phyloP scores from a whole-genome alignment of 805 yeast species.

The Pichia ethanolica region DNA sequence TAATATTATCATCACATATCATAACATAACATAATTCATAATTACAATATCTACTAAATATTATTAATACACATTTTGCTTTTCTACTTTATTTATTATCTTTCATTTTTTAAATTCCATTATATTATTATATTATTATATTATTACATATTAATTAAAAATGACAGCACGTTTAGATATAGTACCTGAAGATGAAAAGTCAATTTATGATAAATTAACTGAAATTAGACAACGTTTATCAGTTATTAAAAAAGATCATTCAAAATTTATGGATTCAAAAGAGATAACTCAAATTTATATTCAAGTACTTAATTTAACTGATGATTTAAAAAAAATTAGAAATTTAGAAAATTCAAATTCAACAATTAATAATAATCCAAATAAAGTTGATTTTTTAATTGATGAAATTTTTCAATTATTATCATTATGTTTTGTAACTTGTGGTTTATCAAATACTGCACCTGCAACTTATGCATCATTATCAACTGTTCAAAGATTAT shows the following conservation, averaged over 20 bases:
- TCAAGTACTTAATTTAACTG: conserved; percentile 45
- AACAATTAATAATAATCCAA: conserved; percentile 26
- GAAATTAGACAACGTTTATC: conserved; percentile 38
- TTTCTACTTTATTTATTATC: no score
- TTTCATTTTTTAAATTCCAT: no score
- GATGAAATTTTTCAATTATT: conserved; percentile 89
- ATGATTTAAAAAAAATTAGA: conserved; percentile 47
- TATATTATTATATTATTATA: no score
- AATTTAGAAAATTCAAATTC: background rate
- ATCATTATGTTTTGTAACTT: conserved; percentile 81
- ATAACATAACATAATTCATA: no score
- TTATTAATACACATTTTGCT: no score
- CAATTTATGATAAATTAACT: conserved; percentile 33
- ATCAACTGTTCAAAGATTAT: conserved; percentile 74
- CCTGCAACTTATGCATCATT: conserved; percentile 92
- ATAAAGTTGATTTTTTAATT: conserved; percentile 59
- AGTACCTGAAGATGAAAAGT: conserved; percentile 28
- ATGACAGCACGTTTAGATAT: conserved; percentile 13
- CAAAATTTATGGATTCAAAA: conserved; percentile 56
- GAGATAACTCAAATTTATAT: conserved; percentile 59
- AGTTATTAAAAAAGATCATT: conserved; percentile 53
- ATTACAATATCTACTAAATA: no score
- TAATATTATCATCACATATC: no score
- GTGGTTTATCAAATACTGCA: conserved; percentile 83
- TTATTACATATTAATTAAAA: background rate